These are phyloP conservation scores for Neurospora africana DNA, from an alignment of 495 filamentous ascomycete genomes.

Conservation along the genomic window DNA sequence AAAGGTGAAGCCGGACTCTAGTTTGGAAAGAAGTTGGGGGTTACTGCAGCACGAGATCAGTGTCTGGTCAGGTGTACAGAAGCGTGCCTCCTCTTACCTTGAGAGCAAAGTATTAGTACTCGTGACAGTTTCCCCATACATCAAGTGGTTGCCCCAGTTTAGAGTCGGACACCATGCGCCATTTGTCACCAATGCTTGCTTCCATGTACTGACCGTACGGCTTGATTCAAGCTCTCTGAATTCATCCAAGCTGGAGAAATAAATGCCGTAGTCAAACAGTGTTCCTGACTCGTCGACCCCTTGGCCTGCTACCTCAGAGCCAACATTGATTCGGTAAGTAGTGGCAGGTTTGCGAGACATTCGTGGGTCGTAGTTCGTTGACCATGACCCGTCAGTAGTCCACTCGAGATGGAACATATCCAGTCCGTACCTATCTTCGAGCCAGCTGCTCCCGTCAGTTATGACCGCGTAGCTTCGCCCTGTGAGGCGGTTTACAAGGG, in stretches of 20 bases:
- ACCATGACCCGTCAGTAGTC: not conserved
- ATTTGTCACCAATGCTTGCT: not conserved
- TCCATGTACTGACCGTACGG: not conserved
- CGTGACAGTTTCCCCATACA: slow-evolving; percentile 90
- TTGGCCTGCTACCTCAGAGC: not conserved
- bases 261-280: slow-evolving; percentile 73
- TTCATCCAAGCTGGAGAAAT: slow-evolving; percentile 58
- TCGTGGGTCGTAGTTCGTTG: not conserved
- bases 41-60: slow-evolving; percentile 46
- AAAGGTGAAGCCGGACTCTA: slow-evolving; percentile 78
- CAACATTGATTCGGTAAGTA: not conserved
- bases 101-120: slow-evolving; percentile 94
- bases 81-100: slow-evolving; percentile 44
- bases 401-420: not conserved
- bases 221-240: slow-evolving; percentile 34
- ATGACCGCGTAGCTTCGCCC: not conserved
- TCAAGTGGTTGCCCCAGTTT: slow-evolving; percentile 62
- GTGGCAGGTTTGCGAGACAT: not conserved
- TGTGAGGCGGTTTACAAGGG: not conserved
- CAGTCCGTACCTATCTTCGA: not conserved
- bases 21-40: slow-evolving; percentile 56
- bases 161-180: slow-evolving; percentile 35
- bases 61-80: not conserved
- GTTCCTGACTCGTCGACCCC: not conserved
- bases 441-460: not conserved